These are phyloP conservation scores for Sporothrix dimorphospora DNA, from an alignment of 2,329 filamentous ascomycete species.

Conservation along the genomic window DNA sequence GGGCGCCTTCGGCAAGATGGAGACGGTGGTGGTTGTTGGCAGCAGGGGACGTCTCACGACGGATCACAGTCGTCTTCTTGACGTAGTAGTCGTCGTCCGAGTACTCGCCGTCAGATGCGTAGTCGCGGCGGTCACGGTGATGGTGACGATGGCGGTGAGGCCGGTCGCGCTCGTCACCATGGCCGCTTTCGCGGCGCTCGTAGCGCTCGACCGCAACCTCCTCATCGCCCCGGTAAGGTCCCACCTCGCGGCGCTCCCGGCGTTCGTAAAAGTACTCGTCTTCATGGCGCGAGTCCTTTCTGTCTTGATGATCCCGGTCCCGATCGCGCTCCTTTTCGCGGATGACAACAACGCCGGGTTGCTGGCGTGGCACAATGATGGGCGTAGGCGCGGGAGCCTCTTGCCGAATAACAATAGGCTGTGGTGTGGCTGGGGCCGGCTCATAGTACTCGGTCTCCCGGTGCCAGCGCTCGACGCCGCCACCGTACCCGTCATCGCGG, in stretches of 20 bases:
- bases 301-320: neutral
- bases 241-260: conserved; percentile 50
- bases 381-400: conserved; percentile 59
- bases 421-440: conserved; percentile 47
- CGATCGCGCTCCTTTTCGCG: conserved; percentile 34
- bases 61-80: conserved; percentile 50
- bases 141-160: conserved; percentile 39
- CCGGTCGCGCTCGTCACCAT: conserved; percentile 38
- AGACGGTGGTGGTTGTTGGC: conserved; percentile 54
- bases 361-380: conserved; percentile 42
- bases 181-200: conserved; percentile 44
- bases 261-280: conserved; percentile 59
- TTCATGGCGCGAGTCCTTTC: conserved; percentile 39
- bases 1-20: conserved; percentile 65
- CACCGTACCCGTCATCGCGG: conserved; percentile 49
- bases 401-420: conserved; percentile 62
- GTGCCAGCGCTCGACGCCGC: conserved; percentile 61
- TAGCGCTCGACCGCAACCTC: conserved; percentile 40
- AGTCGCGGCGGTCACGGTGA: conserved; percentile 45
- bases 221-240: conserved; percentile 46
- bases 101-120: conserved; percentile 42
- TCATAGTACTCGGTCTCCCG: conserved; percentile 66
- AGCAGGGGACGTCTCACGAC: conserved; percentile 54
- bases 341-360: conserved; percentile 35
- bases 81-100: conserved; percentile 50